These are phyloP conservation scores for Cyclostephanos tholiformis DNA, from an alignment of 108 stramenopile species.

Conservation along the genomic window DNA sequence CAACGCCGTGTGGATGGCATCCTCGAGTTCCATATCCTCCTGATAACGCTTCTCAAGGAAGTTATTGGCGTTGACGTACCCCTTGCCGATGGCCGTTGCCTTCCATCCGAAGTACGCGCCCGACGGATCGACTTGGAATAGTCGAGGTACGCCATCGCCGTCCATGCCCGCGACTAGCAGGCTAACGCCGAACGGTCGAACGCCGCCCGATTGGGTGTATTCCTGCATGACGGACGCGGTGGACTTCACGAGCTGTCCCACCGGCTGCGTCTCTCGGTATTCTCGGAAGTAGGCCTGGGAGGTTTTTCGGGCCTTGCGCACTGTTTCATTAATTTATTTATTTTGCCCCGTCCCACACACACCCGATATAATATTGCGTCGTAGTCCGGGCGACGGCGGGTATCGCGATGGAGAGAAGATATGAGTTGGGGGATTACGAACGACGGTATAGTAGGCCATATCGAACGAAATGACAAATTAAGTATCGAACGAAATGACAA, in stretches of 20 bases:
- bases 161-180: constrained; percentile 96
- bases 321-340: no score
- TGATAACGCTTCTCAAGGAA: constrained; percentile 97
- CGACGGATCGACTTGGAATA: constrained; percentile 98
- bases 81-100: constrained; percentile 99
- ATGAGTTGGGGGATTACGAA: not conserved
- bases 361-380: no score
- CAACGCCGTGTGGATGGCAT: constrained; percentile 98
- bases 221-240: constrained; percentile 99
- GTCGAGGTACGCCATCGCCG: constrained; percentile 89
- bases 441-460: no score
- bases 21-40: constrained; percentile 98
- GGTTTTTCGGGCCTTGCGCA: constrained; percentile 93
- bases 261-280: constrained; percentile 92
- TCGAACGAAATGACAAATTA: not conserved
- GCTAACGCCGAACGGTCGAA: constrained; percentile 96
- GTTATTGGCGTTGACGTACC: constrained; percentile 97
- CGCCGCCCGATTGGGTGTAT: constrained; percentile 96
- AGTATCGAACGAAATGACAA: not conserved
- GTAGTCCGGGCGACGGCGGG: no score
- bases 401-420: not conserved
- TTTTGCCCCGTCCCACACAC: no score
- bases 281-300: constrained; percentile 91
- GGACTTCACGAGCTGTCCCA: constrained; percentile 91
- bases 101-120: constrained; percentile 99